A percentile compares a stretch with the other conserved stretches of the same genome.
Evolutionary conservation across 2,329 filamentous ascomycete genomes (phyloP).

Genomic region (Aplosporella prunicola): DNA sequence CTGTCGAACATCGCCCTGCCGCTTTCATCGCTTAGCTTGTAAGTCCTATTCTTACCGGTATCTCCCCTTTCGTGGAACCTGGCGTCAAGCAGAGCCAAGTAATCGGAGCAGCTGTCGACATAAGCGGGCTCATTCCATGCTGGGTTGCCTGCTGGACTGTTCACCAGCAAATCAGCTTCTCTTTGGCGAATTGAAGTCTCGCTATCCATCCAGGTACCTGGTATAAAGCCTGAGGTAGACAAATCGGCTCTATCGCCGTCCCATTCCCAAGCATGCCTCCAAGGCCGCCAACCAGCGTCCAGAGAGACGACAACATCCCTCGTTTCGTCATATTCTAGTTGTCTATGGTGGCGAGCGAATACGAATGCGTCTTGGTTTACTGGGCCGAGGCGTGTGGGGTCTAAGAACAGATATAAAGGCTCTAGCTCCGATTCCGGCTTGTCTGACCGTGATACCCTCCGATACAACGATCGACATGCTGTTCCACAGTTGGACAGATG

Average conservation of each 20-base stretch:
- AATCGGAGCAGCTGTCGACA: slow-evolving; percentile 15
- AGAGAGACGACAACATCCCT: slow-evolving; percentile 40
- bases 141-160: neutral
- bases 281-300: slow-evolving; percentile 24
- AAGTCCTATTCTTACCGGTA: neutral
- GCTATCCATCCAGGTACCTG: no score
- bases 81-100: slow-evolving; percentile 18
- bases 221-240: no score
- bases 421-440: slow-evolving; percentile 4
- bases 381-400: slow-evolving; percentile 42
- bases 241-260: no score
- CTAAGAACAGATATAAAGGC: slow-evolving; percentile 48
- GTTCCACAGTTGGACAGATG: slow-evolving; percentile 49
- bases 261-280: no score
- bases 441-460: slow-evolving; percentile 19
- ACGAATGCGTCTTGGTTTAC: slow-evolving; percentile 45
- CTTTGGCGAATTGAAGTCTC: no score
- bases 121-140: neutral
- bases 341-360: slow-evolving; percentile 42
- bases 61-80: slow-evolving; percentile 9
- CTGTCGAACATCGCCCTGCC: slow-evolving; percentile 2
- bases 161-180: no score
- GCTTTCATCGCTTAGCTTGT: neutral
- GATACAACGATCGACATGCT: slow-evolving; percentile 46
- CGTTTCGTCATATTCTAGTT: slow-evolving; percentile 37